Evolutionary conservation across 805 yeast genomes (phyloP).

Genomic region (Candida qinlingensis): DNA sequence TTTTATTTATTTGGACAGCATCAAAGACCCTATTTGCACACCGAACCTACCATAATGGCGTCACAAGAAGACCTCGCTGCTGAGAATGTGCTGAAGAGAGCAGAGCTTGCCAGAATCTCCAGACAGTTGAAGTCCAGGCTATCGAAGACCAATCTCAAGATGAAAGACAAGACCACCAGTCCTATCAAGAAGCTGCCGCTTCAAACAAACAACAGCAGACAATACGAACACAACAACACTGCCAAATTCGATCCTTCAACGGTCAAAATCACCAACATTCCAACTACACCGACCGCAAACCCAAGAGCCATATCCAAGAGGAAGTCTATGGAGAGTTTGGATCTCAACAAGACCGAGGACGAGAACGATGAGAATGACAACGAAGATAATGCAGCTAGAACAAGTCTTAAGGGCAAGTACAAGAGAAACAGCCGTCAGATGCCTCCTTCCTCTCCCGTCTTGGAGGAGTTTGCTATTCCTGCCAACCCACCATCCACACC

Average conservation of each 20-base stretch:
- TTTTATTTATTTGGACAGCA: too few species aligned
- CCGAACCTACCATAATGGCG: constrained; percentile 4
- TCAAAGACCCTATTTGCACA: too few species aligned
- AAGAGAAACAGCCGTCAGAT: constrained; percentile 4
- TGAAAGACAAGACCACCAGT: constrained; percentile 9
- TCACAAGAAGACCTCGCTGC: constrained; percentile 36
- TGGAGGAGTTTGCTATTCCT: constrained; percentile 17
- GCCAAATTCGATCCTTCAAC: not conserved
- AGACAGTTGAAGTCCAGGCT: constrained; percentile 38
- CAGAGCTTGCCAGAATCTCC: constrained; percentile 41
- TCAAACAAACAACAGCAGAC: not conserved
- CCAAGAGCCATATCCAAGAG: constrained; percentile 10
- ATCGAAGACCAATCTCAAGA: constrained; percentile 35
- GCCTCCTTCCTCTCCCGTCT: constrained; percentile 25
- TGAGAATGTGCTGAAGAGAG: constrained; percentile 39
- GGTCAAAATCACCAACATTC: not conserved
- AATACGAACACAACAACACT: not conserved
- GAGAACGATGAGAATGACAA: constrained; percentile 13
- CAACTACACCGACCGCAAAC: constrained; percentile 2
- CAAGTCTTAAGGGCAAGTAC: not conserved
- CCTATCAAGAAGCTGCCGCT: constrained; percentile 3
- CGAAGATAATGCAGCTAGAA: not conserved
- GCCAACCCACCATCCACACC: constrained; percentile 23
- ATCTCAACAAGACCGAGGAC: constrained; percentile 20
- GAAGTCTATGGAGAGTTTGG: constrained; percentile 18